Conservation (phyloP, 768 basidiomycete species). For the Tulasnella sp. region DNA sequence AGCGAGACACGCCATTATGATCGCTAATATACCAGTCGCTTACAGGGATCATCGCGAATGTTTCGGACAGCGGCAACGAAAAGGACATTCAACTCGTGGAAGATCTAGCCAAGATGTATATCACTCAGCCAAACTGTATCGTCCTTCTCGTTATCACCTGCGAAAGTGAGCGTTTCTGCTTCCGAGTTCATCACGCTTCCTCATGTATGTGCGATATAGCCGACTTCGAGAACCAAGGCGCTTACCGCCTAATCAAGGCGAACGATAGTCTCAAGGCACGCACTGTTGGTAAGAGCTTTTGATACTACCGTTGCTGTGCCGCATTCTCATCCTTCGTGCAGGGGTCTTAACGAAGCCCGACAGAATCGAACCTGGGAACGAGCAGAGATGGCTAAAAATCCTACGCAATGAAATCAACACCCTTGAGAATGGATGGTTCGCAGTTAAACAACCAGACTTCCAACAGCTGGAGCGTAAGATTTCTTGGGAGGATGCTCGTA, state of each 20-base stretch:
- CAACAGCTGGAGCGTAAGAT: conserved; percentile 43
- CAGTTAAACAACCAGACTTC: conserved; percentile 49
- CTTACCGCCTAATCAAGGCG: conserved; percentile 52
- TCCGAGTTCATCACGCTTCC: too few relatives aligned
- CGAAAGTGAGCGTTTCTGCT: conserved; percentile 21
- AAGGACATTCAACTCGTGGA: conserved; percentile 17
- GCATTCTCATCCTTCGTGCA: conserved; percentile 25
- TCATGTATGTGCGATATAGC: conserved; percentile 38
- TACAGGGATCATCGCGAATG: conserved; percentile 20
- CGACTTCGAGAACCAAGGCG: conserved; percentile 74
- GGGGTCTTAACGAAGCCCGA: conserved; percentile 72
- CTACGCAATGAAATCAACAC: conserved; percentile 29
- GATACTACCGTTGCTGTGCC: not conserved
- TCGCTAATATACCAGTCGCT: not conserved
- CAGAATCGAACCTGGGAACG: conserved; percentile 50
- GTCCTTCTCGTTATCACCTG: conserved; percentile 21
- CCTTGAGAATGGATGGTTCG: conserved; percentile 52
- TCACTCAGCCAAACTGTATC: not conserved
- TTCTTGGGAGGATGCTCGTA: conserved; percentile 56
- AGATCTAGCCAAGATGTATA: conserved; percentile 12
- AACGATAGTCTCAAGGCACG: conserved; percentile 55
- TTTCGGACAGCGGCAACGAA: conserved; percentile 8
- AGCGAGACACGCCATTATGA: not conserved
- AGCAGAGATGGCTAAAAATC: conserved; percentile 43
- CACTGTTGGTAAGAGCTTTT: conserved; percentile 38